phyloP scores from a whole-genome alignment of 1,139 yeast species.

The Candida sojae region DNA sequence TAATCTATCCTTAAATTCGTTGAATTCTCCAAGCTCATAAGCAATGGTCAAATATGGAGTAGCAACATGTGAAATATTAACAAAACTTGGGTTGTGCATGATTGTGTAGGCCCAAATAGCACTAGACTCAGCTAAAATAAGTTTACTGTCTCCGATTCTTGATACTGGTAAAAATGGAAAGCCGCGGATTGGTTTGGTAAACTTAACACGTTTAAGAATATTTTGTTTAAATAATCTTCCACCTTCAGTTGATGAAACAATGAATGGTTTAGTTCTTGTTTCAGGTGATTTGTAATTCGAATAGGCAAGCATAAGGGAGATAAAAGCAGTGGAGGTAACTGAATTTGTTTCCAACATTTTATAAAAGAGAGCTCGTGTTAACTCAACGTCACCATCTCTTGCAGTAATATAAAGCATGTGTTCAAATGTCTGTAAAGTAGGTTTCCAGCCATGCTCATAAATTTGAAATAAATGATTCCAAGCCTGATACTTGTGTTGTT shows the following conservation, averaged over 20 bases:
- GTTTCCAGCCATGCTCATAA: slow-evolving; percentile 50
- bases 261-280: slow-evolving; percentile 28
- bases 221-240: slow-evolving; percentile 52
- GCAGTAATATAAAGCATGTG: slow-evolving; percentile 75
- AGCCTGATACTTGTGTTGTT: slow-evolving; percentile 52
- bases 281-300: slow-evolving; percentile 31
- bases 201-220: slow-evolving; percentile 31
- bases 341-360: slow-evolving; percentile 50
- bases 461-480: slow-evolving; percentile 81
- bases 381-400: slow-evolving; percentile 73
- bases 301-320: slow-evolving; percentile 59
- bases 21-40: slow-evolving; percentile 46
- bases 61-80: slow-evolving; percentile 42
- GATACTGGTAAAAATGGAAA: slow-evolving; percentile 73
- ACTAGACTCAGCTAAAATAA: slow-evolving; percentile 70
- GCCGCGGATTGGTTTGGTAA: slow-evolving; percentile 24
- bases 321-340: slow-evolving; percentile 44
- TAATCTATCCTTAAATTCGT: slow-evolving; percentile 55
- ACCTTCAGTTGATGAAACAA: slow-evolving; percentile 41
- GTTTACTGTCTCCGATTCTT: slow-evolving; percentile 37
- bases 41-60: slow-evolving; percentile 59
- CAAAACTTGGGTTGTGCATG: slow-evolving; percentile 38
- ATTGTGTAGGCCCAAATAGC: slow-evolving; percentile 71
- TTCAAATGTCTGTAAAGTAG: slow-evolving; percentile 58
- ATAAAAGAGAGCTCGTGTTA: slow-evolving; percentile 71